A percentile compares a stretch with the other conserved stretches of the same genome.
Conservation (phyloP, 225 moss, liverwort and hornwort species). For the Marchantia paleacea region DNA sequence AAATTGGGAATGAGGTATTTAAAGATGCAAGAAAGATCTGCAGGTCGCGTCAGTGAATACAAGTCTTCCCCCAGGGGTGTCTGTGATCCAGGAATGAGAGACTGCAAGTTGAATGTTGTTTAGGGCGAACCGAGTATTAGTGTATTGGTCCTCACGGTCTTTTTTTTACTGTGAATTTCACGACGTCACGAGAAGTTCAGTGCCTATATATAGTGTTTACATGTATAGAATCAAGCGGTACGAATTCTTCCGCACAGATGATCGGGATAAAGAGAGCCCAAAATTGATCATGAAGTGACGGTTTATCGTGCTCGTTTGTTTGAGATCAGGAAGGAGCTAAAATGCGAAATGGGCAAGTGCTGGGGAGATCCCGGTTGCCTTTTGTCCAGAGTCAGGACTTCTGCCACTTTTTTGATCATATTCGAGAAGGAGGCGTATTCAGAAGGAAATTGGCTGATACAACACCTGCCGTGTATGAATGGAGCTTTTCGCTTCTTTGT, state of each 20-base stretch:
- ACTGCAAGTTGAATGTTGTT: not conserved
- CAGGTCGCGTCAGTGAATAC: not conserved
- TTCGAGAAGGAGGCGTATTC: not conserved
- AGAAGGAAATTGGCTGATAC: not conserved
- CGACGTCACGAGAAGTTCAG: not conserved
- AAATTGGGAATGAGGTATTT: not conserved
- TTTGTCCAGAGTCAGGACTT: not conserved
- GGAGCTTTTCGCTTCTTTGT: conserved; percentile 11
- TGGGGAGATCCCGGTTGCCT: not conserved
- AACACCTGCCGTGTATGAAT: conserved; percentile 4
- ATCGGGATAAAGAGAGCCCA: not conserved
- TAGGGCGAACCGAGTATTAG: not conserved
- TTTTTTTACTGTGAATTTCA: not conserved
- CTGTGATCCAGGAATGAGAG: not conserved
- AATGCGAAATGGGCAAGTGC: conserved; percentile 4
- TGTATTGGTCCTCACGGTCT: not conserved
- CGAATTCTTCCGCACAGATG: not conserved
- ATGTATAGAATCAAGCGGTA: not conserved
- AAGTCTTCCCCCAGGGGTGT: not conserved
- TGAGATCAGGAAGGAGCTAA: not conserved
- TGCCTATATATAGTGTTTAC: not conserved
- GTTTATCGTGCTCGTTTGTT: not conserved
- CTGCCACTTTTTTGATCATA: not conserved
- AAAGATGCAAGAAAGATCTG: not conserved
- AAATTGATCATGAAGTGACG: not conserved